Percentiles rank a stretch among this genome's conserved stretches.
phyloP scores from a whole-genome alignment of 345 rosid species.

The Crucihimalaya himalaica region DNA sequence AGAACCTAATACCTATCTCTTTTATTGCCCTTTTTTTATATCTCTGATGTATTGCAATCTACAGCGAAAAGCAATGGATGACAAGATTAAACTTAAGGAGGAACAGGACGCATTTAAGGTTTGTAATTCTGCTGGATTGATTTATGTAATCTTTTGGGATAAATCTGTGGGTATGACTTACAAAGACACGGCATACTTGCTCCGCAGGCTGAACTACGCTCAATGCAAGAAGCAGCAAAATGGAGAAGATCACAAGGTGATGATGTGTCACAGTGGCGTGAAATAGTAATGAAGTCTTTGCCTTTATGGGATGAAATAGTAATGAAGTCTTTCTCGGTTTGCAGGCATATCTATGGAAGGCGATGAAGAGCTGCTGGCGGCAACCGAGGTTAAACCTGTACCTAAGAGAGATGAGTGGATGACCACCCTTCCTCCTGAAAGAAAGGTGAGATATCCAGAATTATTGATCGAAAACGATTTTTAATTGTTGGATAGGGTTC shows the following conservation, averaged over 20 bases:
- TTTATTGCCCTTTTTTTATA: constrained; percentile 3
- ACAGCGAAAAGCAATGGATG: constrained; percentile 87
- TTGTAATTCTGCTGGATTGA: constrained; percentile 27
- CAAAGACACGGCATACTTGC: neutral
- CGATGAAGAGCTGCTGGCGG: constrained; percentile 83
- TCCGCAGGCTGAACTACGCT: constrained; percentile 68
- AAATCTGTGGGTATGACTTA: constrained; percentile 13
- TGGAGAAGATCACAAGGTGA: constrained; percentile 94
- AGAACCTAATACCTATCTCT: neutral
- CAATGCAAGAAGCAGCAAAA: constrained; percentile 92
- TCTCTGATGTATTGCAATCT: constrained; percentile 30
- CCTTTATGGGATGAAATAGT: constrained; percentile 11
- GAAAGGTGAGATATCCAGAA: constrained; percentile 57
- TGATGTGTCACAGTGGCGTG: constrained; percentile 7
- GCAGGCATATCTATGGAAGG: constrained; percentile 97
- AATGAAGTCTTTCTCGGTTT: constrained; percentile 23
- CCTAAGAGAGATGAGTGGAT: constrained; percentile 96
- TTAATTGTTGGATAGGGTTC: neutral
- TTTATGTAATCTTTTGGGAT: neutral
- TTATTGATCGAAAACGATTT: neutral
- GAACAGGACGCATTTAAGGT: constrained; percentile 89
- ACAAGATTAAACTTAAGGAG: constrained; percentile 84
- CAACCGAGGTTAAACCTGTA: constrained; percentile 61
- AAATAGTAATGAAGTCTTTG: constrained; percentile 5
- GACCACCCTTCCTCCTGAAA: constrained; percentile 93